Percentiles rank a stretch among this genome's conserved stretches.
phyloP scores from a whole-genome alignment of 1,284 basidiomycete genomes.

The Ustilago tritici region DNA sequence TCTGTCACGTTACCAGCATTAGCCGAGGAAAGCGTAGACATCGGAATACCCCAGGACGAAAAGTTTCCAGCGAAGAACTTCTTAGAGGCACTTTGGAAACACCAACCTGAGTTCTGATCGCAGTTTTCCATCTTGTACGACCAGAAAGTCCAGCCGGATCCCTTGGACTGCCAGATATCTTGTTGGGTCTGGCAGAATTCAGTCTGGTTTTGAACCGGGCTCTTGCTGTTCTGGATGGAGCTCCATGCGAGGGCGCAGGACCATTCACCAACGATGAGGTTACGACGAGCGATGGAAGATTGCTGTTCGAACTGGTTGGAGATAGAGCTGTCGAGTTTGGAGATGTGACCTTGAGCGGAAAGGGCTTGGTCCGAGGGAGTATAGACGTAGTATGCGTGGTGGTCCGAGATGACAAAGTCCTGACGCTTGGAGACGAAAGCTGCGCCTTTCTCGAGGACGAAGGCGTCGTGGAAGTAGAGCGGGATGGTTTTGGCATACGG shows the following conservation, averaged over 20 bases:
- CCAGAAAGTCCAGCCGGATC: slow-evolving; percentile 82
- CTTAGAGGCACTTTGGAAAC: slow-evolving; percentile 58
- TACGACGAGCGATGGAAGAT: slow-evolving; percentile 70
- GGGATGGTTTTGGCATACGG: slow-evolving; percentile 74
- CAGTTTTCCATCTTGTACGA: slow-evolving; percentile 72
- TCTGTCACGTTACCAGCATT: slow-evolving; percentile 15
- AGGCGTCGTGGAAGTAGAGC: slow-evolving; percentile 81
- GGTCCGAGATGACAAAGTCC: slow-evolving; percentile 82
- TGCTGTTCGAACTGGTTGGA: slow-evolving; percentile 34
- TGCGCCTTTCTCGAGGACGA: slow-evolving; percentile 76
- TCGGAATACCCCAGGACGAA: slow-evolving; percentile 56
- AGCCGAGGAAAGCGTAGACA: slow-evolving; percentile 13
- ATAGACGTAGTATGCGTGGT: slow-evolving; percentile 79
- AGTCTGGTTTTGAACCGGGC: slow-evolving; percentile 73
- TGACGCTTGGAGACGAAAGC: slow-evolving; percentile 74
- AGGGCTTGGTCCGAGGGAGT: slow-evolving; percentile 56
- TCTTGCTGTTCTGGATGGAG: slow-evolving; percentile 73
- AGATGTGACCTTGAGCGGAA: slow-evolving; percentile 60
- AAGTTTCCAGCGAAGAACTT: slow-evolving; percentile 57
- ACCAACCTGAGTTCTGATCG: slow-evolving; percentile 67
- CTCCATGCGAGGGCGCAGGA: slow-evolving; percentile 74
- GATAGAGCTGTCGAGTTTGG: slow-evolving; percentile 59
- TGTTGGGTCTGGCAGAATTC: slow-evolving; percentile 78
- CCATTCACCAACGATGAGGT: slow-evolving; percentile 75
- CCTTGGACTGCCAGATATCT: slow-evolving; percentile 75